Conservation (phyloP, 768 basidiomycete genomes). For the Neoboletus magnificus region DNA sequence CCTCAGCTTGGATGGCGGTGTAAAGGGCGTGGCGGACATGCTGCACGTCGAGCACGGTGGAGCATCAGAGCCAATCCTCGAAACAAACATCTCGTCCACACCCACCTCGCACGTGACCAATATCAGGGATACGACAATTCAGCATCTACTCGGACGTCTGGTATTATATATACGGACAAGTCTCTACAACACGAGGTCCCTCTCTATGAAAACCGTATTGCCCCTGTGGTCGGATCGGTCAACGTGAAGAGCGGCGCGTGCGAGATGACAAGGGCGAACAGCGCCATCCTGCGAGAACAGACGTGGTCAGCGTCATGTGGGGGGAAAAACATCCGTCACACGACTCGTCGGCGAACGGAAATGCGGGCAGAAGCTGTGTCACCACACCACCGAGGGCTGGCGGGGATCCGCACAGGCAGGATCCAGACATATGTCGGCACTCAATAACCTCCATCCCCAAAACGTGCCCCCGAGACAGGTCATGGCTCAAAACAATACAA, state of each 20-base stretch:
- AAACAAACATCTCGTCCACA: conserved; percentile 1
- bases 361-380: conserved; percentile 15
- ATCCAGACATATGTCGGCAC: conserved; percentile 12
- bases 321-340: conserved; percentile 3
- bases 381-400: conserved; percentile 15
- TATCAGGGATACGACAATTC: conserved; percentile 1
- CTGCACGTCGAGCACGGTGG: conserved; percentile 20
- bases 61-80: background rate
- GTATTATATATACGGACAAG: conserved; percentile 20
- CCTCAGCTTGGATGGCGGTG: conserved; percentile 17
- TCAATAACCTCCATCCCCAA: conserved; percentile 1
- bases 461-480: background rate
- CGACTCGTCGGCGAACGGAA: conserved; percentile 22
- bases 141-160: background rate
- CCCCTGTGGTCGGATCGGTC: conserved; percentile 32
- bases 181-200: conserved; percentile 16
- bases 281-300: conserved; percentile 32
- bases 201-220: conserved; percentile 30
- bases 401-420: conserved; percentile 14
- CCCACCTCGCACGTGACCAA: conserved; percentile 29
- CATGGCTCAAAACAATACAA: background rate
- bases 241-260: conserved; percentile 32
- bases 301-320: conserved; percentile 27
- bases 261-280: conserved; percentile 31
- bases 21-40: conserved; percentile 30